phyloP scores from a whole-genome alignment of 371 early-diverging fungal genomes.

The Mucor piriformis region DNA sequence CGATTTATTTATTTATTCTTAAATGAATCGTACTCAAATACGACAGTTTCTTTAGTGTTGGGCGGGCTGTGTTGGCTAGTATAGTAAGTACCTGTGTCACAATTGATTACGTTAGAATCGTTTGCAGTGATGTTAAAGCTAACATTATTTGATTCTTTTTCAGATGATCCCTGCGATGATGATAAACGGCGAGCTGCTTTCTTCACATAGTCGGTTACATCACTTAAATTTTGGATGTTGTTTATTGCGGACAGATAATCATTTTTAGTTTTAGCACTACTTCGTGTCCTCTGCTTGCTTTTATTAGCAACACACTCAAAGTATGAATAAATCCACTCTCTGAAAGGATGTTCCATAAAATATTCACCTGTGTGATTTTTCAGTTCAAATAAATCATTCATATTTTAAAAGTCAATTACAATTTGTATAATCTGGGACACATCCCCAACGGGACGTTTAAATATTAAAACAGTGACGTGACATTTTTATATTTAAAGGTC shows the following conservation, averaged over 20 bases:
- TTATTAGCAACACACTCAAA: slow-evolving; percentile 5
- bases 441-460: no score
- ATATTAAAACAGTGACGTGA: no score
- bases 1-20: no score
- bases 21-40: no score
- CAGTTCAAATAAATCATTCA: slow-evolving; percentile 3
- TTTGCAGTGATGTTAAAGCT: neutral
- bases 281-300: neutral
- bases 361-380: slow-evolving; percentile 3
- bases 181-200: slow-evolving; percentile 7
- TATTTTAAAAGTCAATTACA: neutral
- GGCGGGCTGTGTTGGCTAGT: slow-evolving; percentile 4
- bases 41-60: slow-evolving; percentile 1
- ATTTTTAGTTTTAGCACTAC: slow-evolving; percentile 7
- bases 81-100: slow-evolving; percentile 10
- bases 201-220: slow-evolving; percentile 7
- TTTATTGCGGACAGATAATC: neutral
- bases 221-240: neutral
- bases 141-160: neutral
- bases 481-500: no score
- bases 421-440: no score
- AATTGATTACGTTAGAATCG: slow-evolving; percentile 10
- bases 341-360: slow-evolving; percentile 7
- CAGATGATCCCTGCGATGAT: slow-evolving; percentile 1
- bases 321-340: slow-evolving; percentile 9